These are phyloP conservation scores for Hypoxylon trugodes DNA, from an alignment of 495 filamentous ascomycete species.

Conservation along the genomic window DNA sequence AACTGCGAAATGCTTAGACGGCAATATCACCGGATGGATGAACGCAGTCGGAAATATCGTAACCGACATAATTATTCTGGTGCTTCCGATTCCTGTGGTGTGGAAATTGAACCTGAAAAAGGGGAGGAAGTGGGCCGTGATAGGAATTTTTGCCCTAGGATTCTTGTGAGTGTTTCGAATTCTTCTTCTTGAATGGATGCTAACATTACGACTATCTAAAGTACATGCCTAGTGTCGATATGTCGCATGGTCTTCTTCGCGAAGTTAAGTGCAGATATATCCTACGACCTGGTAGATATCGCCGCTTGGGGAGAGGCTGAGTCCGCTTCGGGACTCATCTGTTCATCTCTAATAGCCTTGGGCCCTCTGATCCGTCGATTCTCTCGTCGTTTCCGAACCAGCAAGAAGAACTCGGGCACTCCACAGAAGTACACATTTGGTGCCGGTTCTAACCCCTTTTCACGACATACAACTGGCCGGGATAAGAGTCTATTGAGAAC, in stretches of 20 bases:
- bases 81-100: constrained; percentile 61
- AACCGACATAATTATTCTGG: constrained; percentile 58
- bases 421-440: constrained; percentile 16
- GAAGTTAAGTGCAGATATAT: constrained; percentile 12
- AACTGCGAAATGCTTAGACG: constrained; percentile 52
- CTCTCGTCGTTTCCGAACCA: constrained; percentile 9
- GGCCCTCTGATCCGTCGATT: constrained; percentile 28
- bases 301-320: constrained; percentile 37
- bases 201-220: constrained; percentile 6
- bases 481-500: constrained; percentile 29
- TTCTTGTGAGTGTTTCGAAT: constrained; percentile 38
- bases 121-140: constrained; percentile 49
- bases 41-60: constrained; percentile 62
- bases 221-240: constrained; percentile 39
- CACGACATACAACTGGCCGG: constrained; percentile 17
- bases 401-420: background rate
- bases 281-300: constrained; percentile 32
- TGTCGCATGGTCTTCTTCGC: constrained; percentile 38
- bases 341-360: constrained; percentile 32
- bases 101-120: constrained; percentile 52
- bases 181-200: background rate
- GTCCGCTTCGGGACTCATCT: constrained; percentile 31
- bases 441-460: constrained; percentile 28
- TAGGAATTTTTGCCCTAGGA: constrained; percentile 54
- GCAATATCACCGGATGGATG: constrained; percentile 56